phyloP scores from a whole-genome alignment of 192 early-diverging fungal species.

The Helicostylum pulchrum region DNA sequence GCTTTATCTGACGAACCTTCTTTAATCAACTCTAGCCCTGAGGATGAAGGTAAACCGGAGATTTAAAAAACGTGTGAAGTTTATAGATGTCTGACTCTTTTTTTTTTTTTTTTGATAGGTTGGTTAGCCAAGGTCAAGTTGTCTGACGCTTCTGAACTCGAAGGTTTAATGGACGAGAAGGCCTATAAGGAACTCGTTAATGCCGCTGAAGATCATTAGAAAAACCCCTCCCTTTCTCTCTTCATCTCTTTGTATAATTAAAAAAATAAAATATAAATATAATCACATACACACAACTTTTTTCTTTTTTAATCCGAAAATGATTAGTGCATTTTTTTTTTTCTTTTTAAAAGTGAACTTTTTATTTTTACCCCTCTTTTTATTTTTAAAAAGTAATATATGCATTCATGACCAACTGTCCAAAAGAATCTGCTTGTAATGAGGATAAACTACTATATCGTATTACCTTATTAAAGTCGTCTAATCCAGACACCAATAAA shows the following conservation, averaged over 20 bases:
- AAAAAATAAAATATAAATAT: conserved; percentile 9
- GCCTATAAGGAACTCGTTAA: conserved; percentile 63
- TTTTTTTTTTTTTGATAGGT: conserved; percentile 45
- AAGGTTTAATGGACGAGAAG: conserved; percentile 66
- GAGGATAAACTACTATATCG: conserved; percentile 2
- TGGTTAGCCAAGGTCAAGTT: conserved; percentile 95
- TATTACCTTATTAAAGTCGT: conserved; percentile 7
- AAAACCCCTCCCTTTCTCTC: neutral
- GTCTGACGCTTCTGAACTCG: conserved; percentile 60
- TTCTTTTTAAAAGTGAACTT: too few relatives aligned
- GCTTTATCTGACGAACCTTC: conserved; percentile 62
- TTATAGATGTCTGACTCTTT: neutral
- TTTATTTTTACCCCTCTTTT: neutral
- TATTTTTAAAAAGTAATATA: neutral
- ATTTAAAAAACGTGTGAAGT: neutral
- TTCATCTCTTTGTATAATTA: neutral
- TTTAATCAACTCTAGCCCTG: conserved; percentile 76
- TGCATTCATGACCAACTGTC: conserved; percentile 12
- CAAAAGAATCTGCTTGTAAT: conserved; percentile 6
- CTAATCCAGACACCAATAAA: neutral
- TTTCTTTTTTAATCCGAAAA: too few relatives aligned
- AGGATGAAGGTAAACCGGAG: conserved; percentile 57
- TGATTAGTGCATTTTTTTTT: neutral
- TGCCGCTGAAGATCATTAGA: conserved; percentile 29
- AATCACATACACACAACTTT: too few relatives aligned